These are phyloP conservation scores for Juglanconis oblonga DNA, from an alignment of 2,329 filamentous ascomycete genomes.

Conservation along the genomic window DNA sequence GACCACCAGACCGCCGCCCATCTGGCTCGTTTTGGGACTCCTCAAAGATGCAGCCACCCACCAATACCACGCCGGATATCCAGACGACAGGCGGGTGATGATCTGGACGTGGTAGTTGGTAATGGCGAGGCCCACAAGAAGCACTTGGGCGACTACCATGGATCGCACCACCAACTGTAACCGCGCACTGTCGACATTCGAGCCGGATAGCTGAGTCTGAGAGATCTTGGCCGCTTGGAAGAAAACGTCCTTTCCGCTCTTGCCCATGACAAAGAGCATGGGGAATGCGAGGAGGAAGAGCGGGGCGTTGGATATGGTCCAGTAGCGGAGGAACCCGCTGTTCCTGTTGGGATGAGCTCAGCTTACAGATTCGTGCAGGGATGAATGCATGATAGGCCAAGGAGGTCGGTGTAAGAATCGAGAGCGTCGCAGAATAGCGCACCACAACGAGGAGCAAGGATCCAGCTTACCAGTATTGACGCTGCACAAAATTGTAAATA, in stretches of 20 bases:
- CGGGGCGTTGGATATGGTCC: constrained; percentile 81
- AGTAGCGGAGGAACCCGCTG: constrained; percentile 84
- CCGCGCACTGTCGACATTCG: constrained; percentile 5
- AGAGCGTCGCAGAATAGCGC: not conserved
- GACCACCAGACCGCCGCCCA: constrained; percentile 43
- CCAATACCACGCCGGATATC: constrained; percentile 86
- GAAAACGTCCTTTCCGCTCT: constrained; percentile 52
- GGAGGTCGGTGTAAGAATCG: not conserved
- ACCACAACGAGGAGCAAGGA: not conserved
- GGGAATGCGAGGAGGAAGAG: constrained; percentile 83
- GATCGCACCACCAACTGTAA: constrained; percentile 40
- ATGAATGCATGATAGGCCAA: not conserved
- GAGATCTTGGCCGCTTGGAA: constrained; percentile 4
- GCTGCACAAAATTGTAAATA: constrained; percentile 88
- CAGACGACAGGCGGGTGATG: constrained; percentile 83
- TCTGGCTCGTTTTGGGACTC: constrained; percentile 26
- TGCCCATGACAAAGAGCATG: constrained; percentile 65
- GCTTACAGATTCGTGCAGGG: not conserved
- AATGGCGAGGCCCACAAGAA: constrained; percentile 69
- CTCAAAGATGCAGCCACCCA: constrained; percentile 60
- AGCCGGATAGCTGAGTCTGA: not conserved
- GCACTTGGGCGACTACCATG: constrained; percentile 68
- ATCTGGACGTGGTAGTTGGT: constrained; percentile 92
- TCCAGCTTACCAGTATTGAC: constrained; percentile 75
- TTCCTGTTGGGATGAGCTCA: constrained; percentile 56